Base-by-base conservation (phyloP, 306 rosid species). In the Trifolium pratense region DNA sequence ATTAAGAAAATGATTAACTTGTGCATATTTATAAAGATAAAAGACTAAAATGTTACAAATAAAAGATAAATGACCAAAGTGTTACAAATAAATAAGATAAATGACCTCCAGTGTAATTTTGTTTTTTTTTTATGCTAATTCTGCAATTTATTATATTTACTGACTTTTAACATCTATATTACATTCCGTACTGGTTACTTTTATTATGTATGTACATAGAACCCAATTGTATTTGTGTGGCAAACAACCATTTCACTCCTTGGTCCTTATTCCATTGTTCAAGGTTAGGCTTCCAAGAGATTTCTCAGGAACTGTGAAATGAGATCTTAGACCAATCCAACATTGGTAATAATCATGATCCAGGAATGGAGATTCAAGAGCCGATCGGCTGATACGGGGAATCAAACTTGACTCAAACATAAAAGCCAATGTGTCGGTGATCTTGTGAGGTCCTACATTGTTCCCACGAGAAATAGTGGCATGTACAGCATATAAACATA, bases 321-420 rank as follows among this genome's bases (percentile, higher is more conserved):
- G 98, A 25, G 98, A 91, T 67, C 76, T 80, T 68, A 91, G 63
- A 42, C 98, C 97, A 45, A 84, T 89, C 98, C 98, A 94, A 71
- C 98, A 91, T 56, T 80, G 95, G 87, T 94, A 94, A 78, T 94
- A 94, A 70, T 94, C 92, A 73, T 14, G 90, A 77, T 91, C 98
- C 76, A 89, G 55, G 83, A 75, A 73, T 10, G 92, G 96, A n/a
- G 98, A 91, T 58, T 91, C 88, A 0, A 91, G 82, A 20, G 97
- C 97, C 91, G 91, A 91, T 37, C 66, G 52, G 79, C 86, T 88
- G 9, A 91, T 69, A 5, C 94, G 88, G 5, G 98, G 97, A 57
- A 91, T 91, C 61, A 93, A 79, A 79, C 94, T 67, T 8, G 98
- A 93, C 55, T 93, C 98, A 10, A 93, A 93, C 98, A 93, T 93